Evolutionary conservation across 805 yeast genomes (phyloP), one percentile per base, ranked within the genome.

Genomic region (Candida awuae): DNA sequence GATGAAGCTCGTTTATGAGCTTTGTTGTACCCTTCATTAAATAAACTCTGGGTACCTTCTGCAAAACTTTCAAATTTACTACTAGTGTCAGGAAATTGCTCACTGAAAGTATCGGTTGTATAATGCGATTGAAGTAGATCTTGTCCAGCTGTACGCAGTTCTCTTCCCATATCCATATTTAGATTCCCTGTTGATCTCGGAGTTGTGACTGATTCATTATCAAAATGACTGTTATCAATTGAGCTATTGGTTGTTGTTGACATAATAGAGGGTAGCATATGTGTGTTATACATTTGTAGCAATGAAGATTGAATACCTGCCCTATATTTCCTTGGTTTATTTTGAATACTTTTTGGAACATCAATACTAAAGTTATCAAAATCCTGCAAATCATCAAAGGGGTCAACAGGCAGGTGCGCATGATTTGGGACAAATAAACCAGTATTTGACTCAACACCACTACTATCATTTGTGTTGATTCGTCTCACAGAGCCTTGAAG

Each of bases 281-380:
- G 44, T 5, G 55, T 48, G 29, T 77, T 80, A 53, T 87, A 86
- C 34, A 87, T 65, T 44, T 77, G 71, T 46, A 87, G 66, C 45
- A 87, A 67, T 1, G 90, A 76, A 0, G 95, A 84, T 21, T 87
- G 67, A 14, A 87, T 90, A 58, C 97, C 96, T 19, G 87, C 87
- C 49, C 81, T 81, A 10, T 85, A 88, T 38, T 71, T 72, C 30
- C 69, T 65, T 0, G 82, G 83, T 23, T 46, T 50, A 17, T 48
- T 47, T 0, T 43, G 35, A 8, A 41, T 13, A 6, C 81, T 75
- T 0, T 80, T 72, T 2, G 77, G 70, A 38, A 72, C 66, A 32
- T 72, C 75, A 13, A 67, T 52, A 42, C 65, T 64, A 2, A 49
- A 52, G 12, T 53, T 65, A 22, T 41, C 42, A n/a, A 47, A 23